These are phyloP conservation scores for Cucurbita argyrosperma DNA, from an alignment of 306 rosid species.

Conservation along the genomic window DNA sequence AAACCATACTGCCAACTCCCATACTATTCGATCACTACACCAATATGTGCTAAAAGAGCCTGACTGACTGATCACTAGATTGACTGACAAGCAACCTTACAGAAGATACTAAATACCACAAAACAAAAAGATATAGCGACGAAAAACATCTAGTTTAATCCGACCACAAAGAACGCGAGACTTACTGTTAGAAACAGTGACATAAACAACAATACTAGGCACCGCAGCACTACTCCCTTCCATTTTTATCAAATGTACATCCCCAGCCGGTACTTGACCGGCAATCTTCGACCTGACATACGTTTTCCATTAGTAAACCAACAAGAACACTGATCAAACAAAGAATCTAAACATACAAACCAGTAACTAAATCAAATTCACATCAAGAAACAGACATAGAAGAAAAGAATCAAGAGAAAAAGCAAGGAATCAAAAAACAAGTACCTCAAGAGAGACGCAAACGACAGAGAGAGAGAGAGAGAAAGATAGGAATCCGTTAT, in stretches of 20 bases:
- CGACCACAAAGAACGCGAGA: background rate
- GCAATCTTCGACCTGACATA: slow-evolving; percentile 46
- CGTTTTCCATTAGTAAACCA: background rate
- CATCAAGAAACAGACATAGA: background rate
- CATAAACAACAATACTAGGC: slow-evolving; percentile 86
- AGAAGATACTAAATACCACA: background rate
- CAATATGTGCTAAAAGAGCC: background rate
- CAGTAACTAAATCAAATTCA: background rate
- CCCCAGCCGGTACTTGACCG: slow-evolving; percentile 17
- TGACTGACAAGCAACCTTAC: background rate
- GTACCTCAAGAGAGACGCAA: slow-evolving; percentile 33
- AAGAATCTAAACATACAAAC: background rate
- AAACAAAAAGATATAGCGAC: background rate
- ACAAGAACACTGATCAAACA: background rate
- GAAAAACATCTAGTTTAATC: background rate
- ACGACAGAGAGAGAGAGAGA: slow-evolving; percentile 25
- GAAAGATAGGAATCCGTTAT: slow-evolving; percentile 26
- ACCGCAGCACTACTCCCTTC: slow-evolving; percentile 50
- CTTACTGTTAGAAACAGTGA: slow-evolving; percentile 88
- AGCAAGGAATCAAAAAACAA: background rate
- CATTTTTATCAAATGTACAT: slow-evolving; percentile 28
- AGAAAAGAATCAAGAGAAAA: background rate
- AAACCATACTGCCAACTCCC: background rate
- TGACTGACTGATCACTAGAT: background rate
- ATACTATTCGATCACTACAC: background rate